Base-by-base conservation (phyloP, 176 grass and related monocot species). In the Oryza officinalis region DNA sequence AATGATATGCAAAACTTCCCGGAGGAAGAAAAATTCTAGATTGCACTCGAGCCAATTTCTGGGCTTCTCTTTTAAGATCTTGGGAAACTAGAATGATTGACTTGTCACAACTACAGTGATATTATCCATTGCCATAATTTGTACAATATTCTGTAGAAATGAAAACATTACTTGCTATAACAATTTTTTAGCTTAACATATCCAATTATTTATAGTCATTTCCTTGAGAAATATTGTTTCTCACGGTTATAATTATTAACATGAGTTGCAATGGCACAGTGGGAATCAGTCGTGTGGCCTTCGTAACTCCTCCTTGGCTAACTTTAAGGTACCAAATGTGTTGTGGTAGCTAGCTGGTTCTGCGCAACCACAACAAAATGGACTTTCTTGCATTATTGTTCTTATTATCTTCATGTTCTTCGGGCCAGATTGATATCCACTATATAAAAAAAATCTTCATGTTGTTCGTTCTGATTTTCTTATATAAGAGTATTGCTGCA, bases 261-360 rank as follows among this genome's bases (percentile, higher is more conserved):
- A 63, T 13, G 38, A 71, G 77, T 73, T 73, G 6, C 69, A 32
- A 80, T 91, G 67, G 33, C 88, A 68, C 27, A 98, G 96, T 77
- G 92, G 92, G 80, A 91, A 84, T 78, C 87, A 87, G 63, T 91
- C 96, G 66, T 93, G 85, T 78, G 92, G 96, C n/a, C 92, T 98
- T 88, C 92, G 89, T 68, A 98, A 93, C 73, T 95, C 96, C 46
- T 83, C 84, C 80, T 86, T 89, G 52, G 92, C 91, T 81, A 94
- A 89, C 74, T 88, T 95, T 81, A 81, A 98, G 85, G 96, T 94
- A 81, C 63, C 49, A 47, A 47, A 25, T 25, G n/a, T 61, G 57
- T 61, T 61, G 23, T 25, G 20, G 57, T 61, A 25, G 57, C 57
- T 61, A 61, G n/a, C 57, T 61, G 57, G 57, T 25, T 61, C 22